Conservation (phyloP, 148 eudicot species). For the Arbutus unedo region DNA sequence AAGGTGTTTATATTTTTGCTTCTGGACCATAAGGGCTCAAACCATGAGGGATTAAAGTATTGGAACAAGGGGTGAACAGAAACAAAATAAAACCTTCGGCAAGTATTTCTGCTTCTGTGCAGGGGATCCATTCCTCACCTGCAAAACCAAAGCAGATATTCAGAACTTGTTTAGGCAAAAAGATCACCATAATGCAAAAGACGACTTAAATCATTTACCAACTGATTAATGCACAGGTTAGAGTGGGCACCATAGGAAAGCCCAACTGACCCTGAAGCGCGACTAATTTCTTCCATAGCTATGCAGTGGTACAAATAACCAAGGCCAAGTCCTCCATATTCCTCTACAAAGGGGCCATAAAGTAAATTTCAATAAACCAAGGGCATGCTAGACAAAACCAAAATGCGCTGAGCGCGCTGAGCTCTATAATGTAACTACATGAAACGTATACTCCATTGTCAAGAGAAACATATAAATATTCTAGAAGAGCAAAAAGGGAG, state of each 20-base stretch:
- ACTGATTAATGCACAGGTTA: slow-evolving; percentile 91
- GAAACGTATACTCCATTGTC: neutral
- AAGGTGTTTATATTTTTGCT: neutral
- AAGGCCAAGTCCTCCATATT: slow-evolving; percentile 98
- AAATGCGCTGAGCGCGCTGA: neutral
- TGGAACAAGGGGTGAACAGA: neutral
- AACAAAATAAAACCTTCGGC: slow-evolving; percentile 65
- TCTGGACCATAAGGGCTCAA: neutral
- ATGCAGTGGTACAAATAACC: slow-evolving; percentile 98
- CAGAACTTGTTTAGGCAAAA: neutral
- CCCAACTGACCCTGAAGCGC: slow-evolving; percentile 97
- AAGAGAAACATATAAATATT: neutral
- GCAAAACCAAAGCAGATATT: slow-evolving; percentile 23
- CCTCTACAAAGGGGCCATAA: slow-evolving; percentile 49
- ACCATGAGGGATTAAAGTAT: neutral
- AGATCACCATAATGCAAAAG: neutral
- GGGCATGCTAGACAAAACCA: neutral
- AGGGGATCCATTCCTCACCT: slow-evolving; percentile 90
- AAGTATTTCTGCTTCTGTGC: slow-evolving; percentile 88
- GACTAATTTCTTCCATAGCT: slow-evolving; percentile 97
- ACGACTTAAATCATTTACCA: slow-evolving; percentile 44
- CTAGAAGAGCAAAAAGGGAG: neutral
- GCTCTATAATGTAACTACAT: neutral
- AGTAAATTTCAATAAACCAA: slow-evolving; percentile 6
- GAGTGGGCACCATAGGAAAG: slow-evolving; percentile 97